These are phyloP conservation scores for Eimeria necatrix DNA, from an alignment of 169 alveolate genomes.

Conservation along the genomic window DNA sequence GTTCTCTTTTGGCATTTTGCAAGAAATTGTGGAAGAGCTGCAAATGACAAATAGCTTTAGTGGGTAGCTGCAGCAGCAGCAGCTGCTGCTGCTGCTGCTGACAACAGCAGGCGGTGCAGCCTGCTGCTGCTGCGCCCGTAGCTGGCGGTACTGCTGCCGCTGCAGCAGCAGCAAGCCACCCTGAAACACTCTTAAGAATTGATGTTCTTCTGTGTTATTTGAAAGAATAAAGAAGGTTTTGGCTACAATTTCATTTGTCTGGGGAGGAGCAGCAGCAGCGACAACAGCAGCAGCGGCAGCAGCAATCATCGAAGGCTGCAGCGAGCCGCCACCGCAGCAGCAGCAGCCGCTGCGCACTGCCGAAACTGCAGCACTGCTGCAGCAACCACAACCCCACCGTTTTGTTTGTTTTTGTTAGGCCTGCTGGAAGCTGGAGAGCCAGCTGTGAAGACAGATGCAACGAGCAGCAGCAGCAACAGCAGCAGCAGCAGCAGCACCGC, in stretches of 20 bases:
- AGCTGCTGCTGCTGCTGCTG: neutral
- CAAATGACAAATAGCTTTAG: neutral
- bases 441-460: neutral
- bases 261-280: neutral
- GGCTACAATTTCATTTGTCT: neutral
- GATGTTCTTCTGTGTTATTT: neutral
- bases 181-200: neutral
- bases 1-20: neutral
- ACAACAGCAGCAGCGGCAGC: conserved; percentile 33
- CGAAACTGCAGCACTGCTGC: neutral
- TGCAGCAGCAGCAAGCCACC: conserved; percentile 1
- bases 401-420: conserved; percentile 3
- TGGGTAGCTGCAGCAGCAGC: conserved; percentile 6
- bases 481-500: conserved; percentile 42
- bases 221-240: neutral
- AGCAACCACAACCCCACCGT: conserved; percentile 15
- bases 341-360: neutral
- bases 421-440: neutral
- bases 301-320: neutral
- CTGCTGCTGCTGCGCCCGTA: neutral
- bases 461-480: conserved; percentile 27
- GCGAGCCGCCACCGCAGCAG: conserved; percentile 19
- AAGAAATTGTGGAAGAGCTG: neutral
- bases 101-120: conserved; percentile 1
- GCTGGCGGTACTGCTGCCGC: neutral